Evolutionary conservation across 495 filamentous ascomycete species (phyloP).

Genomic region (Penicillium pancosmium): DNA sequence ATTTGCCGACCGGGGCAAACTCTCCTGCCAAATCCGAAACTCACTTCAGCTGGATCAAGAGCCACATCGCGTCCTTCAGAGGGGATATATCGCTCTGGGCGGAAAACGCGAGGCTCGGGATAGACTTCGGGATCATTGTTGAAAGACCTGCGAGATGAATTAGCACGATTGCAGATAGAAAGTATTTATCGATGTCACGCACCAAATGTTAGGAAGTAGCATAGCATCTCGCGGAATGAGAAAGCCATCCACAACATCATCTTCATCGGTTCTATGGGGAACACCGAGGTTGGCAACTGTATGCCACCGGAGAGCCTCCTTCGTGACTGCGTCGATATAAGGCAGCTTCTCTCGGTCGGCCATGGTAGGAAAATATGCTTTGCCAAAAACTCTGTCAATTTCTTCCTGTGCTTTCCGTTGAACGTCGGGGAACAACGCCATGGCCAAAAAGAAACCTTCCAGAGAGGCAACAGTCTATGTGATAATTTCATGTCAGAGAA

Average conservation of each 20-base stretch:
- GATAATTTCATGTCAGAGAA: background rate
- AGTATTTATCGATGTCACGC: background rate
- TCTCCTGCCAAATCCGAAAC: slow-evolving; percentile 37
- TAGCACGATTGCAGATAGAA: background rate
- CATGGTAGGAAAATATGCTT: slow-evolving; percentile 24
- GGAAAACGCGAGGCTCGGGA: slow-evolving; percentile 29
- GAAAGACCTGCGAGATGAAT: slow-evolving; percentile 26
- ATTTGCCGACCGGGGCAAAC: slow-evolving; percentile 36
- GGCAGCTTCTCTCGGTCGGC: slow-evolving; percentile 38
- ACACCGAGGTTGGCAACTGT: slow-evolving; percentile 47
- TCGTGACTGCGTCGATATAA: slow-evolving; percentile 45
- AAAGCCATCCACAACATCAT: slow-evolving; percentile 55
- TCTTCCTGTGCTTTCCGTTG: slow-evolving; percentile 60
- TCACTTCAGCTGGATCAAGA: slow-evolving; percentile 28
- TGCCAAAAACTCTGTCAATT: slow-evolving; percentile 55
- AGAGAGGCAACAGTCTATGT: slow-evolving; percentile 33
- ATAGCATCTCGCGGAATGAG: slow-evolving; percentile 53
- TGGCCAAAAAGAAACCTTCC: slow-evolving; percentile 47
- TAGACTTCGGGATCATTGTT: slow-evolving; percentile 38
- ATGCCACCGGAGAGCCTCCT: slow-evolving; percentile 50
- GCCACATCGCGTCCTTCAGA: slow-evolving; percentile 11
- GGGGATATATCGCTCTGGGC: slow-evolving; percentile 32
- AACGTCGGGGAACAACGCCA: slow-evolving; percentile 51
- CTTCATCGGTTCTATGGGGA: slow-evolving; percentile 57
- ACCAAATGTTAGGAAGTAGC: slow-evolving; percentile 53